phyloP scores from a whole-genome alignment of 2,329 filamentous ascomycete genomes.

The Aspergillus texensis region DNA sequence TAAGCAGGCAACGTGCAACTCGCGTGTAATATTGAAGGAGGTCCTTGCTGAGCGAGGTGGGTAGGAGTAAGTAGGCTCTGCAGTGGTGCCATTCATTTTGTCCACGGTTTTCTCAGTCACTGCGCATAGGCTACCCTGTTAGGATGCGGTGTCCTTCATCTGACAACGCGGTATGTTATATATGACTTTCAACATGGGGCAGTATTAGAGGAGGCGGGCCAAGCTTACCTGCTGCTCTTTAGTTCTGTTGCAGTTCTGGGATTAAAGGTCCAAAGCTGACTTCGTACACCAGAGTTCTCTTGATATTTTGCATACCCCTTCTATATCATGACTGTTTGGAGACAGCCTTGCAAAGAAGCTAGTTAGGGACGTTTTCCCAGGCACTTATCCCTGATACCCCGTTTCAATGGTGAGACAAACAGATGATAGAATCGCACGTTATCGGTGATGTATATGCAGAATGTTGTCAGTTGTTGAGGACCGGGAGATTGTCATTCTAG shows the following conservation, averaged over 20 bases:
- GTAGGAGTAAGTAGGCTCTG: not conserved
- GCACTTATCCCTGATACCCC: not conserved
- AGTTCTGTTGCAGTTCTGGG: not conserved
- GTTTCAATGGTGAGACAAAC: not conserved
- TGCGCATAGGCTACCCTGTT: not conserved
- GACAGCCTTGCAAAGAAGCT: not conserved
- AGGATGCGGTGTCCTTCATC: not conserved
- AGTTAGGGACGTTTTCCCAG: not conserved
- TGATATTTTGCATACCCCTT: not conserved
- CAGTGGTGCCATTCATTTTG: not conserved
- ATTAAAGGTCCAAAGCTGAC: not conserved
- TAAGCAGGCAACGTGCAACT: constrained; percentile 16
- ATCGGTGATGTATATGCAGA: not conserved
- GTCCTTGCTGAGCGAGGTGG: not conserved
- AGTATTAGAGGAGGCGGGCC: not conserved
- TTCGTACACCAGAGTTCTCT: not conserved
- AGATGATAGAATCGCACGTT: not conserved
- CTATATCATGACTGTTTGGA: not conserved
- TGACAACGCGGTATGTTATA: not conserved
- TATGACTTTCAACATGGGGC: not conserved
- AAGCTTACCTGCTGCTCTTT: not conserved
- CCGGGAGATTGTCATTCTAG: not conserved
- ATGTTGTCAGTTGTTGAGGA: not conserved
- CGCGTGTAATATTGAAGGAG: not conserved
- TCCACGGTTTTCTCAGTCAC: not conserved